Conservation (phyloP, 257 asterid genomes). For the Solanum chmielewskii region DNA sequence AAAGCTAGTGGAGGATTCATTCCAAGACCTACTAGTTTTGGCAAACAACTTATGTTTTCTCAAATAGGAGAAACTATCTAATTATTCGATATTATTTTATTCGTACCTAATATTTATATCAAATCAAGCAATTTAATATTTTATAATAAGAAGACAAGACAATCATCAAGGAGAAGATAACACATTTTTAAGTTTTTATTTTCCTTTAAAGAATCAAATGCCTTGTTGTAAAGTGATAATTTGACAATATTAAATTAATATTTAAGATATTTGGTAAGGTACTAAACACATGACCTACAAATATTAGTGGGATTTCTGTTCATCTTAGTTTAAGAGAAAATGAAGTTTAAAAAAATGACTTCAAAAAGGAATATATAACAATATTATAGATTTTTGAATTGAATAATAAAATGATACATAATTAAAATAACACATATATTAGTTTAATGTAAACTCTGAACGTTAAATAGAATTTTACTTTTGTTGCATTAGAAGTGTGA, state of each 20-base stretch:
- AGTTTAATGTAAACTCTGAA: neutral
- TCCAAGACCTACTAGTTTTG: no score
- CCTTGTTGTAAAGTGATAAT: constrained; percentile 15
- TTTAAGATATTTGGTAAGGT: constrained; percentile 16
- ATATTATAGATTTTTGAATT: neutral
- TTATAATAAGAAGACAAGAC: neutral
- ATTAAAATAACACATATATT: neutral
- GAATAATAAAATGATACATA: neutral
- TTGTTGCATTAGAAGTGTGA: neutral
- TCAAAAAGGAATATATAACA: neutral
- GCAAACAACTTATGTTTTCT: no score
- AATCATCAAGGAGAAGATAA: neutral
- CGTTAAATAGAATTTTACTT: no score
- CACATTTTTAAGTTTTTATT: neutral
- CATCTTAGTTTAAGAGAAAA: neutral
- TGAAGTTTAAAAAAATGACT: neutral
- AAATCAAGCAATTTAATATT: neutral
- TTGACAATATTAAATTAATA: constrained; percentile 4
- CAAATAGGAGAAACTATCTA: no score
- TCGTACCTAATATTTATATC: no score
- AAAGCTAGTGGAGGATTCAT: no score
- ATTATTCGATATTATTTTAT: no score
- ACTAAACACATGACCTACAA: neutral
- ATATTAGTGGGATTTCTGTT: constrained; percentile 5
- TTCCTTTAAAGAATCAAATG: neutral